Conservation (phyloP, 768 basidiomycete species). For the Artomyces pyxidatus region DNA sequence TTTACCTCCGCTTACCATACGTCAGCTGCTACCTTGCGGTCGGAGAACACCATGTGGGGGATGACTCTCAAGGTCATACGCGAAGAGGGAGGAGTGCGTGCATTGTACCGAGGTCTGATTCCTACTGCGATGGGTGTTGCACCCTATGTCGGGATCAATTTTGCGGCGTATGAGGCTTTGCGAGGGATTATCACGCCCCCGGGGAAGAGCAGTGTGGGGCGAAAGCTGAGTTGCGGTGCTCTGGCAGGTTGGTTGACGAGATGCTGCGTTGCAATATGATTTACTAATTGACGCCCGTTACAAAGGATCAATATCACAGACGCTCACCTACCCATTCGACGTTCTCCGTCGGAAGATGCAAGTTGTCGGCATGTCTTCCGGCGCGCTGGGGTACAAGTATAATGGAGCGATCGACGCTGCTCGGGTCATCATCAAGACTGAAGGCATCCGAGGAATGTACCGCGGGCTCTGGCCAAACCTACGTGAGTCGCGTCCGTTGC, state of each 20-base stretch:
- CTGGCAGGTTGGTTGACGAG: slow-evolving; percentile 53
- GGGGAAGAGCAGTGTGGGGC: slow-evolving; percentile 54
- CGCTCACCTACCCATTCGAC: slow-evolving; percentile 93
- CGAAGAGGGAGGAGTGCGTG: slow-evolving; percentile 87
- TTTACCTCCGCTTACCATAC: slow-evolving; percentile 53
- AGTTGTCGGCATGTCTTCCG: slow-evolving; percentile 65
- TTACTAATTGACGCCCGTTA: slow-evolving; percentile 10
- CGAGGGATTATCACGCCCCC: slow-evolving; percentile 75
- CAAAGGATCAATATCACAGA: slow-evolving; percentile 83
- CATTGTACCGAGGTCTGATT: slow-evolving; percentile 77
- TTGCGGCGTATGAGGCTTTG: slow-evolving; percentile 86
- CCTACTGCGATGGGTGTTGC: slow-evolving; percentile 87
- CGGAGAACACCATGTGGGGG: slow-evolving; percentile 67
- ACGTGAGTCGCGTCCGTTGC: slow-evolving; percentile 40
- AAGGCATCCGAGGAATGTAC: slow-evolving; percentile 75
- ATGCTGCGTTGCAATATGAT: not conserved
- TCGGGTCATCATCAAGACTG: slow-evolving; percentile 53
- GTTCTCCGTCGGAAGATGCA: slow-evolving; percentile 95
- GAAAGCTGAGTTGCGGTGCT: slow-evolving; percentile 82
- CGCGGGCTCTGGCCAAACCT: slow-evolving; percentile 86
- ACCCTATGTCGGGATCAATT: slow-evolving; percentile 85
- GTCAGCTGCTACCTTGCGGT: slow-evolving; percentile 31
- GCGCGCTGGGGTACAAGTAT: slow-evolving; percentile 54
- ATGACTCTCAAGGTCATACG: slow-evolving; percentile 89
- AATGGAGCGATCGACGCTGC: slow-evolving; percentile 77